These are phyloP conservation scores for Gypsophila paniculata DNA, from an alignment of 179 eudicot species.

Conservation along the genomic window DNA sequence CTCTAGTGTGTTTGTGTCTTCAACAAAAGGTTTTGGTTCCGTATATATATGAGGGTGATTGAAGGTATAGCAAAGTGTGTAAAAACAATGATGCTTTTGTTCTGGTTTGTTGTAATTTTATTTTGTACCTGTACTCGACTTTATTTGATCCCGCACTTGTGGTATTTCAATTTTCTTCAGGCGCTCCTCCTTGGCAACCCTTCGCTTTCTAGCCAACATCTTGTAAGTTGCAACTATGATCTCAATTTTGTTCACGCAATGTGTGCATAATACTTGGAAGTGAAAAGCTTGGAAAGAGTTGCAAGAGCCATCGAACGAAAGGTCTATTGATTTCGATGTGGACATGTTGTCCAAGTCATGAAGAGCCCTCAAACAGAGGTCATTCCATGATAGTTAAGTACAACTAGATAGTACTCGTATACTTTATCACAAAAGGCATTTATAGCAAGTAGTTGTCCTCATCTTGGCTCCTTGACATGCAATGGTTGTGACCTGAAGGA, in stretches of 20 bases:
- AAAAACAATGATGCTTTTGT: background rate
- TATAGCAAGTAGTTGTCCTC: background rate
- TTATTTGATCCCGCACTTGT: background rate
- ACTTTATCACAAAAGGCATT: background rate
- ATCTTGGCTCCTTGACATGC: conserved; percentile 1
- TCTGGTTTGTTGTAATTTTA: background rate
- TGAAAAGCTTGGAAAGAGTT: too few relatives aligned
- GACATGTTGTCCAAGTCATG: background rate
- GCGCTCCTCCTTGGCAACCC: background rate
- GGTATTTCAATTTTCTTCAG: too few relatives aligned
- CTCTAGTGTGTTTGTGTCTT: background rate
- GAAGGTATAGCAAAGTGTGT: background rate
- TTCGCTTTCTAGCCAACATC: background rate
- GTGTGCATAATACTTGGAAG: too few relatives aligned
- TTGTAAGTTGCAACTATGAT: too few relatives aligned
- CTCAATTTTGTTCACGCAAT: too few relatives aligned
- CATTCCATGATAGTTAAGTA: background rate
- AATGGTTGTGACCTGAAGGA: background rate
- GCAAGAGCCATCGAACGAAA: too few relatives aligned
- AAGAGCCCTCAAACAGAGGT: background rate
- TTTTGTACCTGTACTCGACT: background rate
- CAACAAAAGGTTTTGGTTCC: too few relatives aligned
- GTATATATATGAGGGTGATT: too few relatives aligned
- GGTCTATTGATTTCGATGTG: conserved; percentile 7
- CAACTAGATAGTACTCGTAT: background rate